Evolutionary conservation across 1,284 basidiomycete genomes (phyloP).

Genomic region (Pterulicium gracile): DNA sequence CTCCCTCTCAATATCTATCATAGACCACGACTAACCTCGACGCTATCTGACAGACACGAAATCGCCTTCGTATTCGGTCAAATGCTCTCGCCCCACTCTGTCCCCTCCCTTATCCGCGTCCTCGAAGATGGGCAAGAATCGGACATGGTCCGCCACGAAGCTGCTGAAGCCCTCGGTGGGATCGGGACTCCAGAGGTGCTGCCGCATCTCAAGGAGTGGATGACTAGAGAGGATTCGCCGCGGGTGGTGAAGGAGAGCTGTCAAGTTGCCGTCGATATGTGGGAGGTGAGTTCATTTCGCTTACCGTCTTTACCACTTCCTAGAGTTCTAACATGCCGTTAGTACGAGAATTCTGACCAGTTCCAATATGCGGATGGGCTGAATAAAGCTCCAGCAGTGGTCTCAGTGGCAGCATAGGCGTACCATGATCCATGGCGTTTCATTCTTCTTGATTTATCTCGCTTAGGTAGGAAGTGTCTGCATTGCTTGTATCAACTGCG

Average conservation of each 20-base stretch:
- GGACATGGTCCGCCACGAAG: constrained; percentile 99
- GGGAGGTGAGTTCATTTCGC: constrained; percentile 52
- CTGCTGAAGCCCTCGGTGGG: constrained; percentile 94
- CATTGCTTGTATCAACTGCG: no score
- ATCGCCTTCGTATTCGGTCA: constrained; percentile 98
- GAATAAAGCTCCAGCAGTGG: neutral
- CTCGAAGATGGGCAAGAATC: constrained; percentile 69
- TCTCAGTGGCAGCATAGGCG: neutral
- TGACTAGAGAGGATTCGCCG: constrained; percentile 68
- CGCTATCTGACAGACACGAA: constrained; percentile 62
- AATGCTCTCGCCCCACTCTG: constrained; percentile 81
- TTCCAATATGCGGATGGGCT: constrained; percentile 60
- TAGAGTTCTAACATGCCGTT: constrained; percentile 3
- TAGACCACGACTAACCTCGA: neutral
- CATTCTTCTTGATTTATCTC: no score
- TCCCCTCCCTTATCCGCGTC: constrained; percentile 77
- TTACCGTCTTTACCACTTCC: neutral
- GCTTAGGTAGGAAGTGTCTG: no score
- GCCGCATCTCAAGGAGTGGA: constrained; percentile 81
- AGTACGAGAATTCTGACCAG: constrained; percentile 78
- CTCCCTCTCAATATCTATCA: constrained; percentile 1
- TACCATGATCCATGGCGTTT: no score
- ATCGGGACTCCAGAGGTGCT: constrained; percentile 91
- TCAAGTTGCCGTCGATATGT: constrained; percentile 95
- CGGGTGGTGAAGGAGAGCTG: constrained; percentile 93